Evolutionary conservation across 2,329 filamentous ascomycete genomes (phyloP), one percentile per base, ranked within the genome.

Genomic region (Orbilia quercus): DNA sequence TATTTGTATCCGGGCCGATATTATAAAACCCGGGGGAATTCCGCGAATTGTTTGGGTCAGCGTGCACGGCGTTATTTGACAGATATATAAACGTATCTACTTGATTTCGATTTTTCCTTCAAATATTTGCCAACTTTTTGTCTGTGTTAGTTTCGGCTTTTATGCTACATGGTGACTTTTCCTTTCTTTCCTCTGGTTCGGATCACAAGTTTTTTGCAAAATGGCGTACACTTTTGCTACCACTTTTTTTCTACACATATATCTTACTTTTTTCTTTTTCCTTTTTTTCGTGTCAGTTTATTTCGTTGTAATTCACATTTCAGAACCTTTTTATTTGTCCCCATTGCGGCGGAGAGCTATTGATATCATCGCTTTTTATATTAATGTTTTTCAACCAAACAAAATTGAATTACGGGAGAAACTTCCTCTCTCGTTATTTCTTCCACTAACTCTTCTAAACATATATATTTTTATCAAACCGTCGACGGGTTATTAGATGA

Each of bases 31-130:
- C 42, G 25, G 34, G 62, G 34, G 50, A 51, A 51, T 16, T 53
- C 40, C 51, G 23, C 18, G 36, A 28, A 58, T 58, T 67, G 11
- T 50, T 59, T 36, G 14, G 54, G 53, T 67, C 63, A 67, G 63
- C 63, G 63, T 59, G 53, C 54, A 67, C 38, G 63, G 63, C 63
- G 63, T 67, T 66, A 44, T 67, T 31, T 16, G 36, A 54, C 16
- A 36, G 7, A 22, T 45, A 34, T 14, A 59, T 59, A 59, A 20
- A 67, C 44, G 63, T 51, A 12, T 65, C 1, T 44, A 9, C 18
- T 45, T 14, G 16, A 5, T 51, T 25, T 28, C 53, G 14, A 18
- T 42, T 54, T 64, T 47, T 42, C n/a, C 16, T 38, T 62, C 11
- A 9, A 31, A 31, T 31, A n/a, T n/a, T n/a, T n/a, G n/a, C n/a